These are phyloP conservation scores for Carex parvula DNA, from an alignment of 176 grass and related monocot species.

Conservation along the genomic window DNA sequence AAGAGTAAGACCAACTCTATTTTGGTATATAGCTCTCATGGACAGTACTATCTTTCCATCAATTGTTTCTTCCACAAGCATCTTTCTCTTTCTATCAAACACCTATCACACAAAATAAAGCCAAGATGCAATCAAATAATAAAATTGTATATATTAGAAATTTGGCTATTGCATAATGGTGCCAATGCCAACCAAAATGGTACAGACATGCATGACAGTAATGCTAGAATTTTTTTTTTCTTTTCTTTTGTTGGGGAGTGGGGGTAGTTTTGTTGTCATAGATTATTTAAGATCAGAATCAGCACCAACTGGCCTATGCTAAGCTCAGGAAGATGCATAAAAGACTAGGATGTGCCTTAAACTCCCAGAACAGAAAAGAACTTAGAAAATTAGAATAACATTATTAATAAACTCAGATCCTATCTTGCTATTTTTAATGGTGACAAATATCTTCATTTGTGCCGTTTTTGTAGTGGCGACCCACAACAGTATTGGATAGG, in stretches of 20 bases:
- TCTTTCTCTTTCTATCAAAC: constrained; percentile 77
- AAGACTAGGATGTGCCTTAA: neutral
- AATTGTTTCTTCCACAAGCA: constrained; percentile 89
- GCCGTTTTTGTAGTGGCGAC: neutral
- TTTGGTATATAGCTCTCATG: constrained; percentile 95
- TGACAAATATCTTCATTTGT: neutral
- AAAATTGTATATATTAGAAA: neutral
- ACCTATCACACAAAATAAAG: constrained; percentile 42
- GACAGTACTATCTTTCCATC: constrained; percentile 93
- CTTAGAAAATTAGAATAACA: neutral
- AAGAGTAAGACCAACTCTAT: constrained; percentile 80
- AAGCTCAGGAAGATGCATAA: neutral
- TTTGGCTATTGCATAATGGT: neutral
- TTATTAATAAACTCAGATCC: neutral
- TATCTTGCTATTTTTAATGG: neutral
- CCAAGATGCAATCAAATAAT: constrained; percentile 7
- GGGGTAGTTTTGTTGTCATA: neutral
- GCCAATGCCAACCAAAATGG: neutral
- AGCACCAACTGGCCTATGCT: neutral
- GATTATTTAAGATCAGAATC: neutral
- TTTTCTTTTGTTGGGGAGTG: neutral
- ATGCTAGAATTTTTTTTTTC: neutral
- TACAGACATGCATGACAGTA: neutral
- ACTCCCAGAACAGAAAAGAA: neutral
- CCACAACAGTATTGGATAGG: neutral